phyloP scores from a whole-genome alignment of 1,284 basidiomycete species.

The Tylopilus sp. region DNA sequence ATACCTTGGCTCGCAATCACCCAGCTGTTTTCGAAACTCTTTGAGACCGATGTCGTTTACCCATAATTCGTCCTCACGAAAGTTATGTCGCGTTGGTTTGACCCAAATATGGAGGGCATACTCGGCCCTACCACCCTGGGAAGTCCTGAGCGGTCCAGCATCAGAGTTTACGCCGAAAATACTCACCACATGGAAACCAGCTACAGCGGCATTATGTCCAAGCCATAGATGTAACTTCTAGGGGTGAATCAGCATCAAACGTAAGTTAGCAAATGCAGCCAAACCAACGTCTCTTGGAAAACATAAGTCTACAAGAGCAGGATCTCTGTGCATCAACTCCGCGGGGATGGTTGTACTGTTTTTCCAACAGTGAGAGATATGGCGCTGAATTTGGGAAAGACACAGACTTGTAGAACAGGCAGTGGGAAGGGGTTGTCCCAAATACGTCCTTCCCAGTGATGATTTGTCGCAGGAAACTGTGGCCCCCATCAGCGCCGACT shows the following conservation, averaged over 20 bases:
- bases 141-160: not conserved
- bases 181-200: slow-evolving; percentile 41
- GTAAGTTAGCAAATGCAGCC: slow-evolving; percentile 1
- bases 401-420: slow-evolving; percentile 46
- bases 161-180: not conserved
- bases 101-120: slow-evolving; percentile 30
- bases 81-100: slow-evolving; percentile 2
- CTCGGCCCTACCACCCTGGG: slow-evolving; percentile 25
- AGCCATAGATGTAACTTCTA: slow-evolving; percentile 42
- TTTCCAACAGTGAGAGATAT: slow-evolving; percentile 7
- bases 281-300: slow-evolving; percentile 30
- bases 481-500: slow-evolving; percentile 59
- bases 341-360: slow-evolving; percentile 44
- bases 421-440: slow-evolving; percentile 17
- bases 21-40: slow-evolving; percentile 26
- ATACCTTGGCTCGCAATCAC: slow-evolving; percentile 40
- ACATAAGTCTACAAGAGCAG: slow-evolving; percentile 34
- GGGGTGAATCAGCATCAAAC: not conserved
- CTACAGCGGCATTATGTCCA: slow-evolving; percentile 36
- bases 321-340: slow-evolving; percentile 37
- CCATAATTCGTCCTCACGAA: slow-evolving; percentile 7
- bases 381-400: not conserved
- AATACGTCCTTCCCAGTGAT: slow-evolving; percentile 15
- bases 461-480: slow-evolving; percentile 20
- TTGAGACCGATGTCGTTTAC: slow-evolving; percentile 4